Base-by-base conservation (phyloP, 805 yeast genomes). In the Suhomyces vadensis region DNA sequence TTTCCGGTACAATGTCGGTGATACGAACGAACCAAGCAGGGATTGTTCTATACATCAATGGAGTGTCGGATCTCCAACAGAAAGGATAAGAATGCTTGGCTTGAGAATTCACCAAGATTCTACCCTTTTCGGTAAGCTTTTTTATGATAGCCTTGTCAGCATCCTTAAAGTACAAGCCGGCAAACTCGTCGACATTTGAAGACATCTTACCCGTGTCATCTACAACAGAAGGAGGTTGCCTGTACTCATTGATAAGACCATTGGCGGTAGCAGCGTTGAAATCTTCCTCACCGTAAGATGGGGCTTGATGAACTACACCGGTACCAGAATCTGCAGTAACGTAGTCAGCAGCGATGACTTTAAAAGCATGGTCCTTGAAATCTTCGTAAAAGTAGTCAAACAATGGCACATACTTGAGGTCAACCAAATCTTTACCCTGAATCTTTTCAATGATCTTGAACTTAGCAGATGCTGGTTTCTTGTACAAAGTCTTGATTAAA, bases 21-120 rank as follows among this genome's bases (percentile, higher is more conserved):
- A 94, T 86, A 64, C 96, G 85, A 48, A 94, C 94, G 60, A 94
- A 94, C 99, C 99, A 94, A 25, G 98, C 92, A 41, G 99, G 99
- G 54, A 94, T 97, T 29, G 97, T 84, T 74, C 96, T 83, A 76
- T 94, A 94, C 54, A 94, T 69, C 64, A 94, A 81, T 43, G 99
- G 99, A 23, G 99, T 94, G 64, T 94, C 99, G 3, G 98, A 92
- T 80, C 99, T 86, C 99, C 99, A 94, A 75, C 99, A 94, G 85
- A 94, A 94, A 59, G 99, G 99, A 70, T 94, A 94, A 67, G 95
- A 85, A 78, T 94, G 99, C 72, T 83, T 83, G 54, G 91, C 77
- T 75, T 94, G 98, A 35, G 88, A 74, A 46, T 83, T 85, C 35
- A 82, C 78, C 52, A 94, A 74, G 27, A 94, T 55, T 53, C 84